These are phyloP conservation scores for Penicillium taxi DNA, from an alignment of 495 filamentous ascomycete species.

Conservation along the genomic window DNA sequence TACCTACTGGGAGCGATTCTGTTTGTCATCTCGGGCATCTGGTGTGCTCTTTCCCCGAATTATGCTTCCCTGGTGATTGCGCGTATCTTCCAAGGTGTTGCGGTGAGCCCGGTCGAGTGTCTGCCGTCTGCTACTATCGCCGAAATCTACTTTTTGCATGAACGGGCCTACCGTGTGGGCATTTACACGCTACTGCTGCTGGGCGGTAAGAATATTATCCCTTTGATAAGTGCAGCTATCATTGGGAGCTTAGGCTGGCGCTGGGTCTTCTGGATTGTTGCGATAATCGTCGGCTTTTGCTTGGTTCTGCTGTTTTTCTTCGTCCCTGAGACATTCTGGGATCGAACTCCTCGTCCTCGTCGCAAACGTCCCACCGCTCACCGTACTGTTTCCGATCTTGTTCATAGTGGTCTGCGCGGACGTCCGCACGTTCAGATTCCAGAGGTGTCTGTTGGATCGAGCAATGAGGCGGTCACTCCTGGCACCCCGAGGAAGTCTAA, in stretches of 20 bases:
- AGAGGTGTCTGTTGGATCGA: constrained; percentile 5
- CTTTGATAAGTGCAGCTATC: constrained; percentile 79
- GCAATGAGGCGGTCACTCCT: constrained; percentile 5
- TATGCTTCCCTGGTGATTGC: constrained; percentile 76
- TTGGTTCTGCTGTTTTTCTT: constrained; percentile 75
- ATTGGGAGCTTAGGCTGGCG: constrained; percentile 75
- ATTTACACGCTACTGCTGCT: constrained; percentile 88
- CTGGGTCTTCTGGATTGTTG: constrained; percentile 79
- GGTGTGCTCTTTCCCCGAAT: constrained; percentile 78
- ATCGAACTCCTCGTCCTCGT: constrained; percentile 66
- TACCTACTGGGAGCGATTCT: constrained; percentile 73
- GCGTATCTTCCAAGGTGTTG: constrained; percentile 78
- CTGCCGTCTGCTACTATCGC: constrained; percentile 91
- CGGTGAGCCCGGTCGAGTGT: constrained; percentile 88
- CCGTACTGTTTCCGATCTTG: constrained; percentile 35
- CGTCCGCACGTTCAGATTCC: constrained; percentile 20
- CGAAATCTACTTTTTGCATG: constrained; percentile 95
- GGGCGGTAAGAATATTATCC: constrained; percentile 88
- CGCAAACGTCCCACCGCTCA: constrained; percentile 29
- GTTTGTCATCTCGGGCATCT: constrained; percentile 70
- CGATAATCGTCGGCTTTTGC: constrained; percentile 73
- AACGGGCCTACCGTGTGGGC: constrained; percentile 89
- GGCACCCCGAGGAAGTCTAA: constrained; percentile 17
- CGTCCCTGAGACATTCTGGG: constrained; percentile 96
- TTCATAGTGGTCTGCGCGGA: constrained; percentile 31